These are phyloP conservation scores for Pelargonium cotyledonis DNA, from an alignment of 441 rosid species.

Conservation along the genomic window DNA sequence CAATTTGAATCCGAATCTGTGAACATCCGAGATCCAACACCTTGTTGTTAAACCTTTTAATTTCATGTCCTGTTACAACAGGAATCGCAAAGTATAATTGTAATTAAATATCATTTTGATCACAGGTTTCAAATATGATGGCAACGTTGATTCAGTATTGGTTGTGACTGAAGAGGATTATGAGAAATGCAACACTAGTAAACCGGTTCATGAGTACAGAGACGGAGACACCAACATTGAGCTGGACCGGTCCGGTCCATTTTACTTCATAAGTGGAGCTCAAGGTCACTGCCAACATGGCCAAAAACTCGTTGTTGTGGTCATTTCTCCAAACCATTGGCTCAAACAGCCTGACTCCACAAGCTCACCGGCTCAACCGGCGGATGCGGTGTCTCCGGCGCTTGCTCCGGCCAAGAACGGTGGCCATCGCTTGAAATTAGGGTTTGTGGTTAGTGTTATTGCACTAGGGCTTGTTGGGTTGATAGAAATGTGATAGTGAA, in stretches of 20 bases:
- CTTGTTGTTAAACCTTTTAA: not conserved
- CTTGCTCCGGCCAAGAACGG: slow-evolving; percentile 1
- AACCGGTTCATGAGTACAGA: slow-evolving; percentile 29
- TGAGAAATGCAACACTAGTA: slow-evolving; percentile 32
- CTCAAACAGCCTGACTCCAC: not conserved
- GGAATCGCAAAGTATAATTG: too few species aligned
- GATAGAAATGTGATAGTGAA: not conserved
- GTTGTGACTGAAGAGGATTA: slow-evolving; percentile 43
- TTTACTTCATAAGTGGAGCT: slow-evolving; percentile 57
- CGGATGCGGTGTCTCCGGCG: slow-evolving; percentile 17
- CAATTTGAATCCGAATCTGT: too few species aligned
- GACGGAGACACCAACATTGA: slow-evolving; percentile 38
- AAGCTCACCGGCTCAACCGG: slow-evolving; percentile 6
- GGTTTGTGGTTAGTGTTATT: not conserved
- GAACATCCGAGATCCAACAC: too few species aligned
- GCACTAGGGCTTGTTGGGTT: slow-evolving; percentile 1
- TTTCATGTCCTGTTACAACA: not conserved
- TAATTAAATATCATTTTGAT: too few species aligned
- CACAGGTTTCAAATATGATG: slow-evolving; percentile 41
- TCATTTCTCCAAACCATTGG: slow-evolving; percentile 24
- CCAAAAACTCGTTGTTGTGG: slow-evolving; percentile 39
- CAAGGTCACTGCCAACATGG: slow-evolving; percentile 41
- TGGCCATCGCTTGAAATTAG: not conserved
- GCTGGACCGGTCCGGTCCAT: slow-evolving; percentile 39
- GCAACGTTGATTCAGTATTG: slow-evolving; percentile 44